Evolutionary conservation across 306 rosid genomes (phyloP).

Genomic region (Medicago ruthenica): DNA sequence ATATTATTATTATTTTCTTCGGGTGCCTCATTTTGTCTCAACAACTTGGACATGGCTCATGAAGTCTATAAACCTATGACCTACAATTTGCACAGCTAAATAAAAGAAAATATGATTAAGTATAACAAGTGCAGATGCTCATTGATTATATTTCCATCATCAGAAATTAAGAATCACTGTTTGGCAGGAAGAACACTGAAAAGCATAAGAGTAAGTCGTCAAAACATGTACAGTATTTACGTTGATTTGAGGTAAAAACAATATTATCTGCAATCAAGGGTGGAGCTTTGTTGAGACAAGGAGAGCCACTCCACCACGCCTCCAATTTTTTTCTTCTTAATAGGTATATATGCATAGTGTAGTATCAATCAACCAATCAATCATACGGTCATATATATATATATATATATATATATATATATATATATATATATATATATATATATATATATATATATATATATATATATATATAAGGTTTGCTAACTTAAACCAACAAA

Average conservation of each 20-base stretch:
- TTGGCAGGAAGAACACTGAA: slow-evolving; percentile 28
- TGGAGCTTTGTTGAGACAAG: background rate
- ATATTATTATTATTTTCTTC: background rate
- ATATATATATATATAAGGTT: too few species aligned
- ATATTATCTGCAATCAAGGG: slow-evolving; percentile 29
- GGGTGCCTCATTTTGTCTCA: slow-evolving; percentile 12
- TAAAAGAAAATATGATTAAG: background rate
- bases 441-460: too few species aligned
- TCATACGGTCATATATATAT: too few species aligned
- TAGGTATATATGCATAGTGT: too few species aligned
- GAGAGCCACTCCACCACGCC: background rate
- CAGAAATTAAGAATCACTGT: slow-evolving; percentile 10
- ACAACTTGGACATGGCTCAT: slow-evolving; percentile 15
- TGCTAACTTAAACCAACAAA: too few species aligned
- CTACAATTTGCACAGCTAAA: slow-evolving; percentile 5
- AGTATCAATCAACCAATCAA: background rate
- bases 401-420: too few species aligned
- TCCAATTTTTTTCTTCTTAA: background rate
- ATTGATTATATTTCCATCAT: slow-evolving; percentile 17
- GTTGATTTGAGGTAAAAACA: background rate
- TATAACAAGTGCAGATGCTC: slow-evolving; percentile 33
- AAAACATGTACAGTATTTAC: background rate
- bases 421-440: background rate
- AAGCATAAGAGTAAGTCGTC: slow-evolving; percentile 4
- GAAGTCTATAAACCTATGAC: background rate